Base-by-base conservation (phyloP, 2,329 filamentous ascomycete genomes). In the Diaporthe nobilis region DNA sequence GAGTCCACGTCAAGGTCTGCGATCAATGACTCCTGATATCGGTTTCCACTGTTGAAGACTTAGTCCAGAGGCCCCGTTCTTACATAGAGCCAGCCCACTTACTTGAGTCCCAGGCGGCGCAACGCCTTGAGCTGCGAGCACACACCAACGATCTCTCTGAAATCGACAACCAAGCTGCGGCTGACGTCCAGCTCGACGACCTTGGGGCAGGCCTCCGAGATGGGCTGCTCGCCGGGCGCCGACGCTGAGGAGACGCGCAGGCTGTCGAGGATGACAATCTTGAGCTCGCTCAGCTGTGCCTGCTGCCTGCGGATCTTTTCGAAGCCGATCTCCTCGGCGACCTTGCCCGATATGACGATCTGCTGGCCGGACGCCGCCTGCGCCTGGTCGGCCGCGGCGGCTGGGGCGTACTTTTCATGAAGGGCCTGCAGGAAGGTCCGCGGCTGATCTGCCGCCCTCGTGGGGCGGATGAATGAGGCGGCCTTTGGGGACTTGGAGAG, bases 281-380 rank as follows among this genome's bases (percentile, higher is more conserved):
- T 93, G 76, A 98, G 88, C 80, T 97, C 94, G 73, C 93, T 87
- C 44, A 98, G 87, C 81, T 93, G 88, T 79, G 95, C 93, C 81
- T 97, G 92, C 84, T 96, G 92, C 78, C 90, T 90, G 58, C 94
- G 91, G 79, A 98, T 95, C 87, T 98, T 98, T 79, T 98, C 95
- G 80, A 98, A 98, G 42, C 97, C 97, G 47, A 98, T 91, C 85
- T 98, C 96, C 85, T 98, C 94, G 7, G 95, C 96, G 25, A 96
- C 90, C 85, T 98, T 98, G 51, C 84, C 94, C 85, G 87, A 98
- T 88, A 88, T 93, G 73, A 88, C 85, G 77, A 98, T 93, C 67
- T 91, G 87, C 68, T 88, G 87, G 10, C 85, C 82, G 17, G 85
- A 81, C 20, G 77, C 78, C 37, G 81, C 74, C 72, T 77, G 77